Evolutionary conservation across 2,329 filamentous ascomycete species (phyloP), one percentile per base, ranked within the genome.

Genomic region (Stenocarpella maydis): DNA sequence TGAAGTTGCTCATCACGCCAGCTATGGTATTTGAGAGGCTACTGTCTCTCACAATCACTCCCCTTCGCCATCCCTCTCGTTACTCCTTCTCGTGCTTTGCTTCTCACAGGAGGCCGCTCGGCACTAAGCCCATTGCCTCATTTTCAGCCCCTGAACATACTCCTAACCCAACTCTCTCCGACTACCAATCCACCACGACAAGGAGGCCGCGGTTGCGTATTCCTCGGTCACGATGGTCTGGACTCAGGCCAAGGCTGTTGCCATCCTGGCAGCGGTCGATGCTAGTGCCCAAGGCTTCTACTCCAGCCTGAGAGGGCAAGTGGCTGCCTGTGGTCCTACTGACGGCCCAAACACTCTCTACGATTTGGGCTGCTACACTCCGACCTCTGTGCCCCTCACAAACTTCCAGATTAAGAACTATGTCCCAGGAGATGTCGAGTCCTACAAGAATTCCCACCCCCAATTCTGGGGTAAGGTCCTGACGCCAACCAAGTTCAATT

Each of bases 281-380:
- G 37, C 50, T 8, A 45, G 41, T 21, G 45, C 64, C 26, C 50
- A 67, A 34, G 64, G 64, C 50, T 67, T 54, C 37, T 58, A 26
- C 37, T 26, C 47, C 34, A 26, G 21, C 21, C 45, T 65, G 21
- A 28, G 17, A 31, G 10, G 34, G 39, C 34, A 67, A 19, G 47
- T n/a, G 34, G 37, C 34, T 19, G n/a, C 26, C 60, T 65, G 60
- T 34, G 39, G 37, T 21, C 15, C 58, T 5, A 41, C 17, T 28
- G 14, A 19, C 17, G 47, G 50, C 28, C 8, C 60, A 17, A 28
- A 43, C 21, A 43, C 24, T 12, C 43, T 61, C 37, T 37, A 24
- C 39, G 31, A 50, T n/a, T 8, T 34, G 24, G 60, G 60, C n/a
- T 65, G 60, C 60, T 65, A 37, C 41, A 24, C 24, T 15, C 26